Percentiles rank a stretch among this genome's conserved stretches.
Conservation (phyloP, 2,329 filamentous ascomycete species). For the Penicillium sp. region DNA sequence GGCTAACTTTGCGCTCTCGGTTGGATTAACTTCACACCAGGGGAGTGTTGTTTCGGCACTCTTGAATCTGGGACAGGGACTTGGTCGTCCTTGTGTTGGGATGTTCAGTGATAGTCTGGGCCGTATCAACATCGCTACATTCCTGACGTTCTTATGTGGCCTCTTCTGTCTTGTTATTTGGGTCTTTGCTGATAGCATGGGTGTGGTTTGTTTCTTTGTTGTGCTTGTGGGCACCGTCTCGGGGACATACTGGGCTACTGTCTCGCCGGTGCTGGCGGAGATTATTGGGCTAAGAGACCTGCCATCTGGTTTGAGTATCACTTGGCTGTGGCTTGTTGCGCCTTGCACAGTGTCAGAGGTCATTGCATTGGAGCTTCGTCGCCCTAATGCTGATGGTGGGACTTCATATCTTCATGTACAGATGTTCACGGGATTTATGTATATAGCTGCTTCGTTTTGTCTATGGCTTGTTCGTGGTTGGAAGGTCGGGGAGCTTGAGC, state of each 20-base stretch:
- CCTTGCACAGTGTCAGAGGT: conserved; percentile 51
- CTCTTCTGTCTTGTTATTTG: conserved; percentile 62
- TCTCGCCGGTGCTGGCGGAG: conserved; percentile 60
- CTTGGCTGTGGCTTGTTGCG: conserved; percentile 59
- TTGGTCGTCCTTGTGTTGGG: conserved; percentile 59
- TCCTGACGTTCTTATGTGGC: conserved; percentile 56
- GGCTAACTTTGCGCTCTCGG: conserved; percentile 60
- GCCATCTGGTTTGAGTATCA: conserved; percentile 57
- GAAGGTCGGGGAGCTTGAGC: conserved; percentile 38
- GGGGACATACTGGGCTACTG: conserved; percentile 61
- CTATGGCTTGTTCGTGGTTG: conserved; percentile 43
- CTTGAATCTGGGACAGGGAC: conserved; percentile 62
- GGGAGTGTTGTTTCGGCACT: conserved; percentile 62
- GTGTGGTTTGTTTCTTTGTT: conserved; percentile 59
- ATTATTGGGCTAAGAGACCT: conserved; percentile 60
- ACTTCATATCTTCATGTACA: conserved; percentile 43
- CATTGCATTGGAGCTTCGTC: conserved; percentile 60
- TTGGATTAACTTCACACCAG: conserved; percentile 61
- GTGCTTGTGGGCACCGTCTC: conserved; percentile 58
- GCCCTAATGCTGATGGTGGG: conserved; percentile 26
- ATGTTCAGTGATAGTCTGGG: conserved; percentile 62
- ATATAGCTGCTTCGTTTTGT: conserved; percentile 54
- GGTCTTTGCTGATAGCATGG: conserved; percentile 59
- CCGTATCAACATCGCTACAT: conserved; percentile 61
- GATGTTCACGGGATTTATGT: conserved; percentile 63